Evolutionary conservation across 2,329 filamentous ascomycete genomes (phyloP), one percentile per base, ranked within the genome.

Genomic region (Aspergillus aculeatinus): DNA sequence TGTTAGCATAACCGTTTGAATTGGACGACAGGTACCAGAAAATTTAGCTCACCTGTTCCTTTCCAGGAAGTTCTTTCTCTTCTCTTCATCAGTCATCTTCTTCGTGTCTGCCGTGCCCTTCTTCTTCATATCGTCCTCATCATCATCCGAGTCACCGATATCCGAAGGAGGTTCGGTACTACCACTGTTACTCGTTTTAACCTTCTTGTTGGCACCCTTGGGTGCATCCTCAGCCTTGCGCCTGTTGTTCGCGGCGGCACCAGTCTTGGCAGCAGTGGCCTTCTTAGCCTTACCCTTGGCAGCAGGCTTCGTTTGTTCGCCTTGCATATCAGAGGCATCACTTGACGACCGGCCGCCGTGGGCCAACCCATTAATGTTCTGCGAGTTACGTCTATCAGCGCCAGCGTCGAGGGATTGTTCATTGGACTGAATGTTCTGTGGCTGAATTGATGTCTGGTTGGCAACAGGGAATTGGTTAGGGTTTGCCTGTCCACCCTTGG

Each of bases 1-100:
- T n/a, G 39, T 58, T 52, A 58, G 25, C 19, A 31, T 9, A 11
- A 7, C 48, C 1, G 21, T n/a, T 52, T 39, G 10, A 7, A 23
- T 27, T 9, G 27, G 11, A 19, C 16, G 42, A 21, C 14, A 7
- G 5, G 31, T 4, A 19, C 27, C 44, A n/a, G 31, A 11, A 11
- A 5, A 56, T 16, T 23, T n/a, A 48, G 79, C 86, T 70, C 86
- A 96, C 94, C 94, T 88, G 76, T 99, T 99, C 29, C 95, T 85
- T 73, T 99, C 95, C 2, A 99, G 82, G 76, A 99, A 99, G 74
- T 98, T 99, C 80, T 96, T 96, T 48, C 95, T 86, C 82, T 99
- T 99, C 80, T 99, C 95, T 72, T 98, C 95, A 59, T 98, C 95
- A 0, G 93, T 97, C 92, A 97, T 96, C 81, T 96, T 97, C 68